Conservation (phyloP, 306 rosid species). For the Prunus mira region DNA sequence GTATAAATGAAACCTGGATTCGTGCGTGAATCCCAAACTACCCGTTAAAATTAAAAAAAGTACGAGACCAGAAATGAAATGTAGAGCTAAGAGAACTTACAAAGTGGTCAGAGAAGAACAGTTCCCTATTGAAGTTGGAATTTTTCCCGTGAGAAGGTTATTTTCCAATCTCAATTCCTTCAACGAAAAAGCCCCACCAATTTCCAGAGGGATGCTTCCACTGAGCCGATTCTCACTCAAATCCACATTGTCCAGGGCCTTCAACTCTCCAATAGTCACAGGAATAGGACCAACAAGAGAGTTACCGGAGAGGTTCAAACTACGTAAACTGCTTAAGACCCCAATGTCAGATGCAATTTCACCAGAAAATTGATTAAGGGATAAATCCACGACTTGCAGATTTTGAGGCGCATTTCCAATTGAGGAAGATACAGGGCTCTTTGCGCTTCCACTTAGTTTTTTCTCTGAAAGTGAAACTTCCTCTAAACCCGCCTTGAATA, state of each 20-base stretch:
- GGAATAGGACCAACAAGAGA: conserved; percentile 75
- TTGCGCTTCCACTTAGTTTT: conserved; percentile 20
- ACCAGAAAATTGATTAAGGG: conserved; percentile 73
- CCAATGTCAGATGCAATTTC: conserved; percentile 56
- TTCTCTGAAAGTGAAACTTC: conserved; percentile 53
- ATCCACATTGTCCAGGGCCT: conserved; percentile 57
- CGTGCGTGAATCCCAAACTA: not conserved
- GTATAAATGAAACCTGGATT: no score
- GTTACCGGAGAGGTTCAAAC: conserved; percentile 68
- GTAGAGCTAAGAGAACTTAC: conserved; percentile 55
- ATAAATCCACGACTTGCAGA: conserved; percentile 72
- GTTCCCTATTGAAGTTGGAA: conserved; percentile 69
- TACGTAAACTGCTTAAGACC: conserved; percentile 56
- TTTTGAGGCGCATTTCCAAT: conserved; percentile 44
- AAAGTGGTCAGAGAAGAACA: conserved; percentile 67
- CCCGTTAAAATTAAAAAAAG: not conserved
- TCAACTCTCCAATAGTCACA: conserved; percentile 55
- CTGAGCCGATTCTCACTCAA: conserved; percentile 66
- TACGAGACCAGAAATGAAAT: conserved; percentile 6
- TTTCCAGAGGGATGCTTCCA: conserved; percentile 73
- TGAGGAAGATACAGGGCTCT: conserved; percentile 29
- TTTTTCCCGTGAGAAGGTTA: conserved; percentile 60
- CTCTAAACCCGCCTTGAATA: conserved; percentile 52
- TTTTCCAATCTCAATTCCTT: conserved; percentile 62
- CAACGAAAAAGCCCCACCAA: conserved; percentile 64